A percentile compares a stretch with the other conserved stretches of the same genome.
Evolutionary conservation across 148 eudicot genomes (phyloP).

Genomic region (Drosera capensis): DNA sequence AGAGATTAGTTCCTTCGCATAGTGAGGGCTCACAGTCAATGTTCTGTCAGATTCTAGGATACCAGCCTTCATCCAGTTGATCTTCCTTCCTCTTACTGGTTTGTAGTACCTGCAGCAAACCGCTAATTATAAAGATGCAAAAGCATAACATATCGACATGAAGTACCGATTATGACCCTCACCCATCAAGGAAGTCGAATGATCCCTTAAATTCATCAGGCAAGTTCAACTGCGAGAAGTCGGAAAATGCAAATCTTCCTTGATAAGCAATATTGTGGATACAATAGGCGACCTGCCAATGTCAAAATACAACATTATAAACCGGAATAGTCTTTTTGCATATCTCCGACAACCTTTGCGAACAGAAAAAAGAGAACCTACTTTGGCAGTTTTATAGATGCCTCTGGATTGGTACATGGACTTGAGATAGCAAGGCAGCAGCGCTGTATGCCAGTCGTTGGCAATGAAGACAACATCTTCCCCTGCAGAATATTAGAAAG

Average conservation of each 20-base stretch:
- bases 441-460: slow-evolving; percentile 95
- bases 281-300: slow-evolving; percentile 73
- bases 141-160: no score
- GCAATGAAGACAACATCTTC: slow-evolving; percentile 84
- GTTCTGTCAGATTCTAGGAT: slow-evolving; percentile 53
- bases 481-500: slow-evolving; percentile 26
- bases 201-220: slow-evolving; percentile 58
- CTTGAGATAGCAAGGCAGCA: slow-evolving; percentile 85
- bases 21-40: slow-evolving; percentile 83
- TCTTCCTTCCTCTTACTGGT: slow-evolving; percentile 83
- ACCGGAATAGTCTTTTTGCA: neutral
- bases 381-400: slow-evolving; percentile 61
- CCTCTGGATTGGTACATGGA: slow-evolving; percentile 54
- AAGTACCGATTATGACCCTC: no score
- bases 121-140: no score
- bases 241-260: slow-evolving; percentile 68
- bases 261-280: slow-evolving; percentile 97
- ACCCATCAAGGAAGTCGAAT: slow-evolving; percentile 91
- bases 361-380: neutral
- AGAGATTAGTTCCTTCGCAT: slow-evolving; percentile 63
- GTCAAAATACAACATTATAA: no score
- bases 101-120: slow-evolving; percentile 51
- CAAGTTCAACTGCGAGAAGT: slow-evolving; percentile 59
- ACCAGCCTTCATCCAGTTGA: slow-evolving; percentile 97
- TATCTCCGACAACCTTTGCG: neutral